Base-by-base conservation (phyloP, 345 rosid species). In the Lagerstroemia speciosa region DNA sequence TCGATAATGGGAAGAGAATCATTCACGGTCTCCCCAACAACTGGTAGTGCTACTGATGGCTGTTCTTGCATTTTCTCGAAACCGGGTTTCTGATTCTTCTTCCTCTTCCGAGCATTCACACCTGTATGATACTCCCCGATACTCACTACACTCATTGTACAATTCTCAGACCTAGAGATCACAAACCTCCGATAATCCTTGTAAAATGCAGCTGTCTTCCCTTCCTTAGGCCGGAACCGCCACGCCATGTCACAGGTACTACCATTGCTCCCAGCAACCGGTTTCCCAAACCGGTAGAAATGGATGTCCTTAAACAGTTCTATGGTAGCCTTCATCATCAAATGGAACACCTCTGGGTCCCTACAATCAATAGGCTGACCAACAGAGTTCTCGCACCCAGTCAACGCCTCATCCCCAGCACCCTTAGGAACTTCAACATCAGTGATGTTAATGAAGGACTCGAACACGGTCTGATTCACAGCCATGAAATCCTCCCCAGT, bases 181-280 rank as follows among this genome's bases (percentile, higher is more conserved):
- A 75, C 79, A 75, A 94, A 94, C 68, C 96, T 80, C 74, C 97
- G 77, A 62, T 94, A 94, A 69, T 94, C 99, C 76, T 94, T 94
- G 62, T 91, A 88, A 80, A 89, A 91, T 1, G 90, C 82, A 69
- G 95, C 94, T 2, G 82, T 72, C 80, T 88, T 91, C 64, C 97
- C 99, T 68, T 94, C 95, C 78, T 85, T 94, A n/a, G 97, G 99
- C 81, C 96, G 82, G 73, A 84, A 89, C 69, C 96, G 77, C 96
- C 97, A 94, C 0, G 96, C 97, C 96, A 94, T 91, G 70, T 94
- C 95, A 67, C 96, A 94, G 17, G 78, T 81, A 69, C 63, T 84
- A 41, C 69, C 88, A 62, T 82, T 76, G 38, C 70, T 50, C 7
- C 96, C 96, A 63, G 72, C 75, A 26, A 76, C 84, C 0, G 93